phyloP scores from a whole-genome alignment of 148 eudicot genomes.

The Chenopodium formosanum region DNA sequence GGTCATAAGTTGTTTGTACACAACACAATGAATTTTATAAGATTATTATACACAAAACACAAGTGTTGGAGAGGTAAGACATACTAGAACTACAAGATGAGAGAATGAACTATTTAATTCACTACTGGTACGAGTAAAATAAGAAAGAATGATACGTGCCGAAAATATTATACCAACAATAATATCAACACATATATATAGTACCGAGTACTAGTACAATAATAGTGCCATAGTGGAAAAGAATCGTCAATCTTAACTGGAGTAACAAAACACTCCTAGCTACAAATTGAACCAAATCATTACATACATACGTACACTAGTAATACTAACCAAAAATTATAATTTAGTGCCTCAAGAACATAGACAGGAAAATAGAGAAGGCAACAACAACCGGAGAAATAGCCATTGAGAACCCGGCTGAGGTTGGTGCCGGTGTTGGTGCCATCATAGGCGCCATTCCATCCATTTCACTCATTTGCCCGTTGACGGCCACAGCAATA shows the following conservation, averaged over 20 bases:
- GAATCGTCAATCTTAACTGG: background rate
- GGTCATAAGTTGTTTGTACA: no score
- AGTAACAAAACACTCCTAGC: background rate
- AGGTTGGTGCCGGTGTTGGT: constrained; percentile 3
- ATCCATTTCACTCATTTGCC: constrained; percentile 13
- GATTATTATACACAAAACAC: no score
- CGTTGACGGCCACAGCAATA: background rate
- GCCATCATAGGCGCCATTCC: constrained; percentile 16
- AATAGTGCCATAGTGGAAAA: background rate
- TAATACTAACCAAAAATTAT: background rate
- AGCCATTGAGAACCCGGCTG: background rate
- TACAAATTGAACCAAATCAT: background rate
- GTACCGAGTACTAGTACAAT: background rate
- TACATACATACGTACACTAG: no score
- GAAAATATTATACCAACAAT: background rate
- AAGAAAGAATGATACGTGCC: background rate
- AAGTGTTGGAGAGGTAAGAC: no score
- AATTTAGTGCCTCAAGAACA: constrained; percentile 7
- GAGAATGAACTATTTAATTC: no score
- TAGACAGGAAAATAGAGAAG: background rate
- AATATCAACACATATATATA: background rate
- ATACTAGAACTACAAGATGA: no score
- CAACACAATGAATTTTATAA: no score
- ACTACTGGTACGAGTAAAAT: no score
- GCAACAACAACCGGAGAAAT: background rate